Base-by-base conservation (phyloP, 164 flowering plant genomes). In the Brasenia schreberi region DNA sequence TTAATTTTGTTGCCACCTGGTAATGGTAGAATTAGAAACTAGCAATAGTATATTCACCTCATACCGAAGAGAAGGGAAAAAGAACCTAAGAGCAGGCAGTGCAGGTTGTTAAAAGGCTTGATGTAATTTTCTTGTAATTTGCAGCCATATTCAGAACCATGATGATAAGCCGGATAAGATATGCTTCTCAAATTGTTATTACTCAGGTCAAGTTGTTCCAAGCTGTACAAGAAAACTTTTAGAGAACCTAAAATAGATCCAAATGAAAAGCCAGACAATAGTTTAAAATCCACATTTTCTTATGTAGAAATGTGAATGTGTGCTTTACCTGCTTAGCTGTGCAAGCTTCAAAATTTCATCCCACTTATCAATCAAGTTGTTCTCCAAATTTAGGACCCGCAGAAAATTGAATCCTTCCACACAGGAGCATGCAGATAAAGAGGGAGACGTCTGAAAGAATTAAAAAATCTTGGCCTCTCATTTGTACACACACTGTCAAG, bases 161-260 rank as follows among this genome's bases (percentile, higher is more conserved):
- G 56, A 5, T 66, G 53, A 59, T 59, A 64, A 65, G 72, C 75
- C 62, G 97, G 87, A 66, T 88, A 90, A 81, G 71, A 80, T 11
- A 87, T 70, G 58, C 16, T 65, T 23, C 67, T 73, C 77, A 93
- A 62, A 17, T 72, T 74, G 80, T 94, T 94, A 82, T 89, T 87
- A 84, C 83, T 94, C 79, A 94, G 72, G 77, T 87, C 80, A 74
- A 94, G 93, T 81, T 89, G 87, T 86, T 88, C 92, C 88, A 94
- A 81, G 64, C 98, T 90, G 83, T 68, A 72, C 33, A 44, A 45
- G 71, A 56, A 19, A 77, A 75, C 62, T 27, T 68, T 9, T 18
- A 43, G n/a, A 44, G 10, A 44, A 44, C 5, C 52, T 44, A 44
- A 44, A 6, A 44, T 11, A 44, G 10, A 44, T 44, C 52, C 52